Base-by-base conservation (phyloP, 805 yeast species). In the Wickerhamiella lipophila region DNA sequence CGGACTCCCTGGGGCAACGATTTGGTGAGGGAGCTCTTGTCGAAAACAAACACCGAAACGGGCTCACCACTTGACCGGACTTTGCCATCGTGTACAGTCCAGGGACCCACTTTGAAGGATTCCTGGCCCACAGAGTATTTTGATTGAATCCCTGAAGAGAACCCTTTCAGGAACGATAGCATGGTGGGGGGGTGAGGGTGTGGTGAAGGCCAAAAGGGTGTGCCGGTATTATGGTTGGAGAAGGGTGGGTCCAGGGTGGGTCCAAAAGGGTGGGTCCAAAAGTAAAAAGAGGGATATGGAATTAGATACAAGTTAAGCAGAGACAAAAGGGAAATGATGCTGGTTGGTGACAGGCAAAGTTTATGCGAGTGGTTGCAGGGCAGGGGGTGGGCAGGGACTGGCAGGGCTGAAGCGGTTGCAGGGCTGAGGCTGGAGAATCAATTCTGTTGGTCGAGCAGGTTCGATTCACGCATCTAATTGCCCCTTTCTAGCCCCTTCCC, bases 31-130 rank as follows among this genome's bases (percentile, higher is more conserved):
- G 76, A 78, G 59, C 79, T 76, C 67, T 87, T 88, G 62, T 83
- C 95, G 59, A 87, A 83, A 26, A 83, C 79, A 66, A 92, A 87
- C 9, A 89, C 94, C 2, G 95, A 83, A 1, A 78, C 94, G 12
- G 52, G 53, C 40, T 59, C 60, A 16, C 55, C 58, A 9, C 59
- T 56, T 42, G 75, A 71, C 32, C 79, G 79, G 1, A 77, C 67
- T 22, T 81, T 82, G n/a, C 89, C 96, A 1, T 89, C 86, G 59
- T 76, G 83, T 0, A 88, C 77, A 6, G 79, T 64, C 96, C 96
- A 88, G 16, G 88, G 82, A 19, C 83, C 94, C 6, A 81, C 72
- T 15, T 71, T 69, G 64, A 87, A 86, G 11, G 81, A 67, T 0
- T 94, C 81, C 3, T 77, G 71, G 50, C 87, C 79, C 25, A 83